Evolutionary conservation across 305 asterid genomes (phyloP).

Genomic region (Petunia hybrid): DNA sequence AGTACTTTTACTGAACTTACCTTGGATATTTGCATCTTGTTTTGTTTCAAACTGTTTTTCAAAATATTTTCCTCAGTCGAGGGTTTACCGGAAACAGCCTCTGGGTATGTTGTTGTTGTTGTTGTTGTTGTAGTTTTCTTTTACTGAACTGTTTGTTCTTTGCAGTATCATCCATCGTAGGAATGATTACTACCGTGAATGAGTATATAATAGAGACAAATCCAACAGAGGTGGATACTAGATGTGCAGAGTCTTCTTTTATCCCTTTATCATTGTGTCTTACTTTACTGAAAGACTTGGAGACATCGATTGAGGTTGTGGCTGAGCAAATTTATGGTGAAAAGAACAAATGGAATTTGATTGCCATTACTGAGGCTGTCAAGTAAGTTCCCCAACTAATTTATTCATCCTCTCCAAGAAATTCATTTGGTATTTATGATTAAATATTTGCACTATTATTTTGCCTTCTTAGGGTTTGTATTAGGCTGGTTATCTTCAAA

Average conservation of each 20-base stretch:
- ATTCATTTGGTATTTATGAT: conserved; percentile 28
- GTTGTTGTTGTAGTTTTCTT: background rate
- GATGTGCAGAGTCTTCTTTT: conserved; percentile 56
- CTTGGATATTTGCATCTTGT: too few species aligned
- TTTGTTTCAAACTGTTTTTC: too few species aligned
- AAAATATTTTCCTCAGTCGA: too few species aligned
- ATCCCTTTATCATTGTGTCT: conserved; percentile 74
- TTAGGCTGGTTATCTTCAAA: conserved; percentile 67
- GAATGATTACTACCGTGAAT: conserved; percentile 69
- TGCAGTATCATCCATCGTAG: conserved; percentile 85
- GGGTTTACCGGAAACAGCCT: too few species aligned
- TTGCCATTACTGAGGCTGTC: conserved; percentile 72
- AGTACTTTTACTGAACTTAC: too few species aligned
- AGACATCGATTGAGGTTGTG: conserved; percentile 86
- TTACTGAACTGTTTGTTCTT: conserved; percentile 23
- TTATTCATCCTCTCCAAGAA: conserved; percentile 2
- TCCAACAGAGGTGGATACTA: conserved; percentile 46
- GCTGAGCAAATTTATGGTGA: conserved; percentile 81
- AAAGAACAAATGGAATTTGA: conserved; percentile 83
- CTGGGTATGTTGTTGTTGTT: background rate
- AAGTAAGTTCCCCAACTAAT: conserved; percentile 56
- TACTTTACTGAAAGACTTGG: conserved; percentile 89
- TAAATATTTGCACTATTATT: conserved; percentile 13
- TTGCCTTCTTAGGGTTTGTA: conserved; percentile 61
- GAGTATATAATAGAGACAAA: conserved; percentile 75